Percentiles rank a stretch among this genome's conserved stretches.
Evolutionary conservation across 306 rosid species (phyloP).

Genomic region (Luffa aegyptiaca): DNA sequence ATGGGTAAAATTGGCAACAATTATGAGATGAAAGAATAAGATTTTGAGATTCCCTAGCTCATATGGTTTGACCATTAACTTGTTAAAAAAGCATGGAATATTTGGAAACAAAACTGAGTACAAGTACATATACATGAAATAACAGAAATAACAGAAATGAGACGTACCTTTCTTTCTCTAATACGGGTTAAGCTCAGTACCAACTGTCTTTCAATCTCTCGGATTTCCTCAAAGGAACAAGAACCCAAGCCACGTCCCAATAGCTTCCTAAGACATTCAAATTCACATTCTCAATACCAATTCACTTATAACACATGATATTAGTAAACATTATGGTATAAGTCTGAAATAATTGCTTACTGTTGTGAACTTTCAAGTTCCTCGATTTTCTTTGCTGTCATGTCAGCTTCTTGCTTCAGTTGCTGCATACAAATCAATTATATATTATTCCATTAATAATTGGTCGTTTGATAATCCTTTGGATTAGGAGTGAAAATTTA

Average conservation of each 20-base stretch:
- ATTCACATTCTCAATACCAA: background rate
- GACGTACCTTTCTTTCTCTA: constrained; percentile 43
- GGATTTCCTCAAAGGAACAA: constrained; percentile 44
- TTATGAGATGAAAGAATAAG: too few relatives aligned
- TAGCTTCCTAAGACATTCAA: constrained; percentile 35
- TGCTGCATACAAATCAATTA: constrained; percentile 25
- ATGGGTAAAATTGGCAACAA: too few relatives aligned
- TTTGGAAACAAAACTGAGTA: too few relatives aligned
- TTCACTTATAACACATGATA: background rate
- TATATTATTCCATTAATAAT: background rate
- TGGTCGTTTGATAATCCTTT: too few relatives aligned
- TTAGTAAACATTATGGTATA: background rate
- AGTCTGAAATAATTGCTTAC: constrained; percentile 12
- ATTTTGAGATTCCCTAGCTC: too few relatives aligned
- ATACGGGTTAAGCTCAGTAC: constrained; percentile 29
- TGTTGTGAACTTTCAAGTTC: constrained; percentile 37
- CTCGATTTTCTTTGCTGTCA: constrained; percentile 38
- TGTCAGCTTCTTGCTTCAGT: constrained; percentile 35
- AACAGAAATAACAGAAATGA: background rate
- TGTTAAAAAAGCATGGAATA: too few relatives aligned
- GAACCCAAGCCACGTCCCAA: constrained; percentile 35
- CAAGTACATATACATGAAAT: background rate
- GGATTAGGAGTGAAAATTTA: too few relatives aligned
- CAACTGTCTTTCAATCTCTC: constrained; percentile 28
- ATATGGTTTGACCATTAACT: too few relatives aligned